Evolutionary conservation across 345 rosid genomes (phyloP), one percentile per base, ranked within the genome.

Genomic region (Lumnitzera racemosa): DNA sequence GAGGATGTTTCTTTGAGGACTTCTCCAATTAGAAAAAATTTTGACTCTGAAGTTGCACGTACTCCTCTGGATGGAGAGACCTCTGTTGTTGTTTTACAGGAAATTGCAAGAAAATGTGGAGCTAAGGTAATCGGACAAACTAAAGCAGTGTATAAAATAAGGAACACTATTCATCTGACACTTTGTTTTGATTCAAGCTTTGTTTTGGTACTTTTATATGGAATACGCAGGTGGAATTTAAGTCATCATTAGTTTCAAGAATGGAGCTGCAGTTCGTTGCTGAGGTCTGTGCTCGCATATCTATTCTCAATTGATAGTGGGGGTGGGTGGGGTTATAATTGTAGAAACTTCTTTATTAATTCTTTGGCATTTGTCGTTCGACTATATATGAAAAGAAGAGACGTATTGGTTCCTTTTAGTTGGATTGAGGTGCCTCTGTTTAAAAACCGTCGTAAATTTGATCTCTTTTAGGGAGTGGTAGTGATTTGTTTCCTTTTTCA

Each of bases 61-160:
- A 74, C 61, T 72, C 78, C 74, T 73, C 49, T 83, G 62, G 69
- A 55, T 70, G 79, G 76, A 57, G 96, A 89, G 72, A 72, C 80
- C 69, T 72, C 91, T 9, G 84, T 76, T 57, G 77, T 59, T 57
- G 83, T 70, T 52, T 71, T 95, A 64, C 91, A 78, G 66, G 90
- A 76, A 51, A 90, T 95, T 77, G 98, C 97, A 27, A 69, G 62
- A 68, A 88, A 82, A 73, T 88, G 91, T 73, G 96, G 97, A 72
- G 51, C 89, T 59, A 95, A 87, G 96, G 99, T 90, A 80, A 51
- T 24, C 13, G 48, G 54, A 48, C 56, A 10, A 14, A 31, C 2
- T 41, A 51, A 47, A 20, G 16, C 29, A n/a, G 56, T 43, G 49
- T 24, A 13, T 24, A 23, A 53, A 75, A 55, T 49, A n/a, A 36